Base-by-base conservation (phyloP, 768 basidiomycete species). In the Dendrothele bispora region DNA sequence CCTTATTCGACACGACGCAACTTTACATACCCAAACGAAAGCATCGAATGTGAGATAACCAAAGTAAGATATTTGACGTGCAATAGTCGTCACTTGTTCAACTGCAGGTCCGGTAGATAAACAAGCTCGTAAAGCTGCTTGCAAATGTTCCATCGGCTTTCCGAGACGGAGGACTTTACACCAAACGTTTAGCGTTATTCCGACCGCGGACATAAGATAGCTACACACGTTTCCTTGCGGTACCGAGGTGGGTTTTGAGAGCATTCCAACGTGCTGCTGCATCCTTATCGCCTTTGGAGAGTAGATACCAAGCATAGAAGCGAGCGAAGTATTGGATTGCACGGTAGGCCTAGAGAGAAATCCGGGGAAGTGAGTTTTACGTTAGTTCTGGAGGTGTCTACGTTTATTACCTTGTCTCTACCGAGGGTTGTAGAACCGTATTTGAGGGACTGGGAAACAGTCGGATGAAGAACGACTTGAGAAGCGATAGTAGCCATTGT, bases 81-180 rank as follows among this genome's bases (percentile, higher is more conserved):
- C 84, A 55, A 97, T 82, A 20, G 88, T 83, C 1, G 87, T 78
- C 46, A 94, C 70, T 52, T 86, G 86, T 61, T 98, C 91, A 10
- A 77, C 68, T 1, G 83, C 55, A 22, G 83, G 78, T 5, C 75
- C 74, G 4, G 80, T 52, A 1, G 77, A 62, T 22, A 83, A 66
- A 3, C 82, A 70, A 17, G 88, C 84, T 43, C 84, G 85, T 37
- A 97, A 70, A 25, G 91, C 94, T 1, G 91, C 83, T 39, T 98
- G 95, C 5, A 95, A 73, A 68, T 97, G 92, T 62, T 99, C 97
- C 53, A 95, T 57, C 7, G 94, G 93, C 67, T 98, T 95, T 56
- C 93, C 92, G 44, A 99, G 73, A 14, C 97, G 84, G 77, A 98
- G 74, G 29, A 97, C 95, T 98, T 54, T 15, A 35, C 25, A 21